A percentile compares a stretch with the other conserved stretches of the same genome.
phyloP scores from a whole-genome alignment of 208 protist species.

The Acanthamoeba triangularis region DNA sequence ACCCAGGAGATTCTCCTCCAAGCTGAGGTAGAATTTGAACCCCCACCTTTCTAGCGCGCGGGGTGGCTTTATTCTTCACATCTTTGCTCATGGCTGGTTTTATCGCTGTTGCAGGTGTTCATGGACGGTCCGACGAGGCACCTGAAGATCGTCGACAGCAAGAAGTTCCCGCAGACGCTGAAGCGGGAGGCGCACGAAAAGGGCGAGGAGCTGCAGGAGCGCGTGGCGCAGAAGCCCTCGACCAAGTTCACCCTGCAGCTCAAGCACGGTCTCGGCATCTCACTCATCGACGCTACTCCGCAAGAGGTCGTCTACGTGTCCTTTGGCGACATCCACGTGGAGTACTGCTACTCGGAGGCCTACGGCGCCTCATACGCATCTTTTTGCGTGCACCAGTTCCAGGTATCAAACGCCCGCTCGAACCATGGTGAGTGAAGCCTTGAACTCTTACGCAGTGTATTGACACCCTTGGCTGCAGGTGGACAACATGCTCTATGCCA shows the following conservation, averaged over 20 bases:
- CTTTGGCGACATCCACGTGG: conserved; percentile 12
- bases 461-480: conserved; percentile 39
- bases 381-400: conserved; percentile 64
- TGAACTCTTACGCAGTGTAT: background rate
- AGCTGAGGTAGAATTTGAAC: background rate
- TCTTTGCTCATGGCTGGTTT: background rate
- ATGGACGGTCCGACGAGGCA: conserved; percentile 64
- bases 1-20: conserved; percentile 13
- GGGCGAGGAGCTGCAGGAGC: conserved; percentile 20
- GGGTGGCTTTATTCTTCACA: background rate
- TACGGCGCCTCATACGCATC: conserved; percentile 32
- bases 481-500: conserved; percentile 74
- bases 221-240: conserved; percentile 30
- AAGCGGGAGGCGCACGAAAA: conserved; percentile 31
- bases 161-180: conserved; percentile 54
- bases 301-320: conserved; percentile 58
- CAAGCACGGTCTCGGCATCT: conserved; percentile 70
- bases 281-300: conserved; percentile 66
- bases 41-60: background rate
- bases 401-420: background rate
- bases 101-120: background rate
- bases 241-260: conserved; percentile 62
- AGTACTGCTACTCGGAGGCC: conserved; percentile 37
- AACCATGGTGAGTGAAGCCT: background rate
- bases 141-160: conserved; percentile 48